Percentiles rank a stretch among this genome's conserved stretches.
These are phyloP conservation scores for Zoysia japonica DNA, from an alignment of 176 grass and related monocot species.

Conservation along the genomic window DNA sequence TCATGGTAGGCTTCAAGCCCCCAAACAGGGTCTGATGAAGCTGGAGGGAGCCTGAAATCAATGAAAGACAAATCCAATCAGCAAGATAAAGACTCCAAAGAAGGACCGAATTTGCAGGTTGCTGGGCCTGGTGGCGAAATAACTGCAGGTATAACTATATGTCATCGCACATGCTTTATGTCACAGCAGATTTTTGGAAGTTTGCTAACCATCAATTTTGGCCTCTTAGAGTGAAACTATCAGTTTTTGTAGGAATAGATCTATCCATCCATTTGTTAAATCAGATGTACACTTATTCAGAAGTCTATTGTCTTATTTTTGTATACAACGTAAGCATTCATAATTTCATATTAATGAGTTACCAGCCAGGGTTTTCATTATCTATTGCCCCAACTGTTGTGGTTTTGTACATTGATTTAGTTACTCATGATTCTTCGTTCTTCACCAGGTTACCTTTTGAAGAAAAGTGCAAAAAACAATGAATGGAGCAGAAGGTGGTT, in stretches of 20 bases:
- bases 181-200: slow-evolving; percentile 6
- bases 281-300: not conserved
- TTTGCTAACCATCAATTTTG: not conserved
- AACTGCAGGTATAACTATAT: slow-evolving; percentile 63
- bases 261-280: slow-evolving; percentile 4
- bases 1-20: slow-evolving; percentile 67
- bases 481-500: slow-evolving; percentile 92
- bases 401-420: slow-evolving; percentile 21
- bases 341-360: not conserved
- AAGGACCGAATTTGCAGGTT: slow-evolving; percentile 79
- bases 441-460: slow-evolving; percentile 74
- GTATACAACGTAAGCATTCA: slow-evolving; percentile 3
- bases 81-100: slow-evolving; percentile 87
- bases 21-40: slow-evolving; percentile 68
- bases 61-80: slow-evolving; percentile 77
- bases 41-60: slow-evolving; percentile 68
- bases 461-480: slow-evolving; percentile 95
- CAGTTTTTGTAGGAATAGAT: slow-evolving; percentile 3
- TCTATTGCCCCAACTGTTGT: slow-evolving; percentile 18
- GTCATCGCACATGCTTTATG: slow-evolving; percentile 1
- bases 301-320: slow-evolving; percentile 6
- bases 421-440: slow-evolving; percentile 14
- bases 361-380: not conserved
- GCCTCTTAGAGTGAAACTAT: slow-evolving; percentile 14
- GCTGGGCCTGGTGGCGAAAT: slow-evolving; percentile 84